A percentile compares a stretch with the other conserved stretches of the same genome.
Conservation (phyloP, 2,329 filamentous ascomycete species). For the Cladosporium sp. region DNA sequence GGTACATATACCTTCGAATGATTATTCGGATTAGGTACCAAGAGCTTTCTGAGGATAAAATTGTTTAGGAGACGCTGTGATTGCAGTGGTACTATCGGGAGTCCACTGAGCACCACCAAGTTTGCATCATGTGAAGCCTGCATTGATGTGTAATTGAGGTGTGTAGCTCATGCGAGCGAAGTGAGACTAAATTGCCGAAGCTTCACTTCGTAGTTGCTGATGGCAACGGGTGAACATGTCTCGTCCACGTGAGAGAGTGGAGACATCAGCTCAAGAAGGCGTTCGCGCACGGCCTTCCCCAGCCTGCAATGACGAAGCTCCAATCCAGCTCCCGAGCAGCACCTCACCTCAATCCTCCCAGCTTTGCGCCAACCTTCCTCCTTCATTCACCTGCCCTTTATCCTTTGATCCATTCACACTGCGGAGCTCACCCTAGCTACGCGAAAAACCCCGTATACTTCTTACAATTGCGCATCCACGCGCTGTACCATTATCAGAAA, state of each 20-base stretch:
- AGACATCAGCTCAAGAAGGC: neutral
- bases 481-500: neutral
- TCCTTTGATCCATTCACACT: neutral
- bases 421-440: neutral
- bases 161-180: too few species aligned
- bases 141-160: neutral
- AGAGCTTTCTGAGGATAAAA: neutral
- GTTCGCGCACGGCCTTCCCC: neutral
- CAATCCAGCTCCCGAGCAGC: constrained; percentile 3
- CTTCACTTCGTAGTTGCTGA: too few species aligned
- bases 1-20: neutral
- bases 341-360: constrained; percentile 4
- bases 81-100: neutral
- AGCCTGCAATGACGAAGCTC: neutral
- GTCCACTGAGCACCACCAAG: neutral
- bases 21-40: neutral
- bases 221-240: too few species aligned
- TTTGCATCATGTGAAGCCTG: neutral
- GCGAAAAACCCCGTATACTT: neutral
- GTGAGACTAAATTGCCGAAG: too few species aligned
- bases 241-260: neutral
- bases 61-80: neutral
- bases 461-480: neutral
- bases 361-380: neutral
- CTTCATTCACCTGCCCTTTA: neutral